These are phyloP conservation scores for Mycena vulgaris DNA, from an alignment of 768 basidiomycete genomes.

Conservation along the genomic window DNA sequence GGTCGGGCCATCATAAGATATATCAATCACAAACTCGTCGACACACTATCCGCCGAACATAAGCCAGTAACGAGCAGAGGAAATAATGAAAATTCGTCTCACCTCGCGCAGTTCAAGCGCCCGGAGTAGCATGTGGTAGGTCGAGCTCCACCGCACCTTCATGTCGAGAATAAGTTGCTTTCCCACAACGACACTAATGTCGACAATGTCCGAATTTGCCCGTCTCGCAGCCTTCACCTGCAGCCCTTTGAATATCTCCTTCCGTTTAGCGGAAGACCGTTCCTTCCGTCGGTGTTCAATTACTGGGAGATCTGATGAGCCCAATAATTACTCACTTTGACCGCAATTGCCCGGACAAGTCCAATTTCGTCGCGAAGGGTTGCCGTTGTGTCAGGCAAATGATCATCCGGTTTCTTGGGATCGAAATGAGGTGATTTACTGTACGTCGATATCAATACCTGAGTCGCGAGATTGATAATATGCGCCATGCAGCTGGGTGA, in stretches of 20 bases:
- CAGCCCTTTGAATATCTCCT: slow-evolving; percentile 40
- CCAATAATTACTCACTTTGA: slow-evolving; percentile 31
- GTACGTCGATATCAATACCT: slow-evolving; percentile 44
- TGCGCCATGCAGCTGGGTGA: slow-evolving; percentile 48
- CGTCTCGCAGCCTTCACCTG: slow-evolving; percentile 28
- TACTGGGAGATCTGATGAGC: neutral
- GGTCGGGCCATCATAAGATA: slow-evolving; percentile 43
- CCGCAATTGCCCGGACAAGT: slow-evolving; percentile 42
- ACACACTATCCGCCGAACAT: slow-evolving; percentile 40
- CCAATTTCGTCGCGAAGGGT: slow-evolving; percentile 43
- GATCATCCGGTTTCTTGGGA: slow-evolving; percentile 30
- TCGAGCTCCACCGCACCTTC: slow-evolving; percentile 52
- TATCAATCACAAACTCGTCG: slow-evolving; percentile 44
- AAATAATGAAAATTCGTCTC: neutral
- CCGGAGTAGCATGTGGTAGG: slow-evolving; percentile 45
- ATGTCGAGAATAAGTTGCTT: slow-evolving; percentile 47
- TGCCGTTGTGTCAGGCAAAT: neutral
- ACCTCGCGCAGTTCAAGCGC: slow-evolving; percentile 27
- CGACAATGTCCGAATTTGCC: neutral
- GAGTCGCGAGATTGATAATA: slow-evolving; percentile 52
- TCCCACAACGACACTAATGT: neutral
- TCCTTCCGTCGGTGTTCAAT: slow-evolving; percentile 31
- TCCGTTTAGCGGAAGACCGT: slow-evolving; percentile 46
- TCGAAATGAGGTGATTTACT: slow-evolving; percentile 45
- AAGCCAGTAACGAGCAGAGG: neutral